A percentile compares a stretch with the other conserved stretches of the same genome.
These are phyloP conservation scores for Letharia lupina DNA, from an alignment of 495 filamentous ascomycete genomes.

Conservation along the genomic window DNA sequence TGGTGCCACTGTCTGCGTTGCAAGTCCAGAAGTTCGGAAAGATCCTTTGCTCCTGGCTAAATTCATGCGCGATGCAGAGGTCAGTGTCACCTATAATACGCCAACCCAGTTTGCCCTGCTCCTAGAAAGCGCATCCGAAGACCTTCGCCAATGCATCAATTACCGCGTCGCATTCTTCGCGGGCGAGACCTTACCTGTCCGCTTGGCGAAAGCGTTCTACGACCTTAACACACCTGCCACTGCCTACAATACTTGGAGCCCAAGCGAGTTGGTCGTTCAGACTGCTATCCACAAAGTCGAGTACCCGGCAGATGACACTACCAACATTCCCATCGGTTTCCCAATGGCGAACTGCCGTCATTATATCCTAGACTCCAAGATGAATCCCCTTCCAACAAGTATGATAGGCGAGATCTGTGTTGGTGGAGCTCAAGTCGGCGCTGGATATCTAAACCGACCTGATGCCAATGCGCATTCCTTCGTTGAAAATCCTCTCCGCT, in stretches of 20 bases:
- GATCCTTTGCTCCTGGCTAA: conserved; percentile 26
- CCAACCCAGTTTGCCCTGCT: conserved; percentile 31
- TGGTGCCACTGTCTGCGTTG: conserved; percentile 28
- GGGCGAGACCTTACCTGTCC: conserved; percentile 26
- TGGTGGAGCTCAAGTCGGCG: conserved; percentile 69
- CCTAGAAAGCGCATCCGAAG: conserved; percentile 21
- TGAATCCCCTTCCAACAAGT: conserved; percentile 46
- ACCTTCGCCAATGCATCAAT: conserved; percentile 16
- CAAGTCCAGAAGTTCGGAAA: conserved; percentile 22
- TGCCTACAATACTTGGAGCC: conserved; percentile 25
- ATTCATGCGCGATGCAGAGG: conserved; percentile 23
- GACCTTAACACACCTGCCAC: conserved; percentile 22
- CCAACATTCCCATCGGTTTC: conserved; percentile 28
- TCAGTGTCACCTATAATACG: conserved; percentile 29
- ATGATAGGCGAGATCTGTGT: conserved; percentile 73
- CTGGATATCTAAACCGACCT: conserved; percentile 72
- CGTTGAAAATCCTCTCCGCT: conserved; percentile 38
- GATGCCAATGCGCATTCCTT: conserved; percentile 71
- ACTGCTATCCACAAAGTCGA: conserved; percentile 20
- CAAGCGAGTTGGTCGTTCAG: conserved; percentile 27
- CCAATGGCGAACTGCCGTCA: conserved; percentile 34
- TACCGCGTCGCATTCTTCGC: conserved; percentile 24
- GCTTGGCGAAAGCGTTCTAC: conserved; percentile 24
- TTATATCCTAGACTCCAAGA: conserved; percentile 38
- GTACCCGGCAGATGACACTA: conserved; percentile 1